phyloP scores from a whole-genome alignment of 768 basidiomycete genomes.

The Suillus subalutaceus region DNA sequence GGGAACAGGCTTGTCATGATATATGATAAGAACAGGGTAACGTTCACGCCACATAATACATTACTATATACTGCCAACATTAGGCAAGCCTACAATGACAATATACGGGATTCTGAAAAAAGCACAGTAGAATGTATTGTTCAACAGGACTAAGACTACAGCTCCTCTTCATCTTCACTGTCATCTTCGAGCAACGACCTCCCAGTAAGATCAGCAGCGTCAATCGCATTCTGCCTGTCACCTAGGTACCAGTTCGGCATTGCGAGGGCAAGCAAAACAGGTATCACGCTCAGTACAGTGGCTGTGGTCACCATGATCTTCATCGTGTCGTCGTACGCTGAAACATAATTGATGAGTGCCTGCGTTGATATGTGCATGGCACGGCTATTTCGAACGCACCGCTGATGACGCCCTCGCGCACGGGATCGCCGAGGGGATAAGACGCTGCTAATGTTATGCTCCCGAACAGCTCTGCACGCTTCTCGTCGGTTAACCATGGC shows the following conservation, averaged over 20 bases:
- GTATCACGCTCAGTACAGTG: constrained; percentile 55
- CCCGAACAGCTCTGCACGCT: constrained; percentile 53
- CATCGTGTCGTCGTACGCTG: constrained; percentile 62
- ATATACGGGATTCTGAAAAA: too few relatives aligned
- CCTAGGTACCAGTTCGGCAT: constrained; percentile 72
- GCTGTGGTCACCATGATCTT: constrained; percentile 57
- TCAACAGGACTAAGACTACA: neutral
- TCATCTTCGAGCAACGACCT: constrained; percentile 7
- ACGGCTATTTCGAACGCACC: constrained; percentile 32
- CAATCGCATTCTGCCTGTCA: constrained; percentile 72
- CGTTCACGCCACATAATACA: too few relatives aligned
- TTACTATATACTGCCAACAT: too few relatives aligned
- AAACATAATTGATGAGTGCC: neutral
- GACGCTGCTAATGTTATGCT: constrained; percentile 54
- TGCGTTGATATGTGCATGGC: neutral
- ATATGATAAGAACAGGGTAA: too few relatives aligned
- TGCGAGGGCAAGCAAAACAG: constrained; percentile 57
- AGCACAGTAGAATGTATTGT: neutral
- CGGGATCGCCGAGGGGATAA: constrained; percentile 54
- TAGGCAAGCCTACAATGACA: too few relatives aligned
- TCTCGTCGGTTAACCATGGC: constrained; percentile 45
- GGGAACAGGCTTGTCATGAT: too few relatives aligned
- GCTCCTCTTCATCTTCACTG: neutral
- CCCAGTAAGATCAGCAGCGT: constrained; percentile 34
- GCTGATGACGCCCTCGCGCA: constrained; percentile 65